A percentile compares a stretch with the other conserved stretches of the same genome.
phyloP scores from a whole-genome alignment of 768 basidiomycete species.

The Tylopilus intermedius region DNA sequence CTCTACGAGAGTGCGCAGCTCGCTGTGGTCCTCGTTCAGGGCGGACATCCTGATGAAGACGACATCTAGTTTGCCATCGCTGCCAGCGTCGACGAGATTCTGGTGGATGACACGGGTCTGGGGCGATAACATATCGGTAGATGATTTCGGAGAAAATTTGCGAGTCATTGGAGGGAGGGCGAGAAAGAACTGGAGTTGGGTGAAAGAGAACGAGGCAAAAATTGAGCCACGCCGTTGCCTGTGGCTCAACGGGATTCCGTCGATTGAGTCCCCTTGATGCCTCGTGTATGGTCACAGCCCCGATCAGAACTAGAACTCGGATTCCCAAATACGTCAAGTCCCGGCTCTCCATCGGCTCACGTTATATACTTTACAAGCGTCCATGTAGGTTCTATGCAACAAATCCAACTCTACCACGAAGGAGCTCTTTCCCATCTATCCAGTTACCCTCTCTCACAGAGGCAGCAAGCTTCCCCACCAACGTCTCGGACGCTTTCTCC shows the following conservation, averaged over 20 bases:
- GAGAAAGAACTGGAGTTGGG: slow-evolving; percentile 1
- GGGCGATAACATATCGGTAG: slow-evolving; percentile 3
- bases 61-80: slow-evolving; percentile 19
- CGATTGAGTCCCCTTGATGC: not conserved
- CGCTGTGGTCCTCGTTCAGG: slow-evolving; percentile 21
- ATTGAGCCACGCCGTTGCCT: not conserved
- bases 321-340: not conserved
- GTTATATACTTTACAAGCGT: not conserved
- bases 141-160: not conserved
- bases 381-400: not conserved
- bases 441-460: slow-evolving; percentile 11
- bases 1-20: slow-evolving; percentile 22
- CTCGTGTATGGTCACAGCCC: too few species aligned
- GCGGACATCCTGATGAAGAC: slow-evolving; percentile 14
- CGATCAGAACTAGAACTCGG: not conserved
- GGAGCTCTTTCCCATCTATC: slow-evolving; percentile 10
- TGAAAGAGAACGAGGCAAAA: slow-evolving; percentile 1
- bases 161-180: slow-evolving; percentile 2
- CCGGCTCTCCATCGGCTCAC: too few species aligned
- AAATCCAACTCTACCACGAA: not conserved
- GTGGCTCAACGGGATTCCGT: not conserved
- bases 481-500: slow-evolving; percentile 14
- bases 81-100: slow-evolving; percentile 24
- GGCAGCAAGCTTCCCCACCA: slow-evolving; percentile 24
- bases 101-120: slow-evolving; percentile 22